Percentiles rank a stretch among this genome's conserved stretches.
These are phyloP conservation scores for Asterella californica DNA, from an alignment of 225 moss, liverwort and hornwort genomes.

Conservation along the genomic window DNA sequence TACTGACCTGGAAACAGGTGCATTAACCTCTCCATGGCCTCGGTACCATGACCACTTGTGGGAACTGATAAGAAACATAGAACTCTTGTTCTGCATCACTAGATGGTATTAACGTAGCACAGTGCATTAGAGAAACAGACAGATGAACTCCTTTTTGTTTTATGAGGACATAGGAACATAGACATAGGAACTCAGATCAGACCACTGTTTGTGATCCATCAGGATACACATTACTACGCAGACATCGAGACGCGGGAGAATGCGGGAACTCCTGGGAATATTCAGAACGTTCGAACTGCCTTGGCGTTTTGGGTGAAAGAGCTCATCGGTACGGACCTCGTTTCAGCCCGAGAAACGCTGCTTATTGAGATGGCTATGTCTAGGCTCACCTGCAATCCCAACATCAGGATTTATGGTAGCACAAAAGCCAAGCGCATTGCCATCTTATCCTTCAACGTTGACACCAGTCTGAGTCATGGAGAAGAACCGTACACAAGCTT, in stretches of 20 bases:
- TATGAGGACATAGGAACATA: no score
- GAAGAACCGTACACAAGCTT: background rate
- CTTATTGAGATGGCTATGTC: conserved; percentile 32
- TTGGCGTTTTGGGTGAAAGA: conserved; percentile 41
- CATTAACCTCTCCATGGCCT: no score
- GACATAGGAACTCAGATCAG: background rate
- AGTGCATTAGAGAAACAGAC: background rate
- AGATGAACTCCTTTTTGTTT: background rate
- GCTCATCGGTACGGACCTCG: conserved; percentile 33
- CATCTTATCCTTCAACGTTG: conserved; percentile 31
- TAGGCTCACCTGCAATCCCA: conserved; percentile 27
- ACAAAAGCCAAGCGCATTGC: conserved; percentile 33
- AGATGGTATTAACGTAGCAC: no score
- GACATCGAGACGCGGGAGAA: conserved; percentile 39
- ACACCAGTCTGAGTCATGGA: background rate
- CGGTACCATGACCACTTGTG: no score
- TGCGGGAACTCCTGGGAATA: conserved; percentile 39
- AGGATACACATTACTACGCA: conserved; percentile 35
- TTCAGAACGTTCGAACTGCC: conserved; percentile 42
- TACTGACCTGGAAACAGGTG: no score
- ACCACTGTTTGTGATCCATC: background rate
- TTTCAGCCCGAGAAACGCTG: conserved; percentile 26
- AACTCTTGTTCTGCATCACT: no score
- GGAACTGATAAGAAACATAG: no score
- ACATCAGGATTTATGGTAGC: conserved; percentile 31